These are phyloP conservation scores for Rhodotorula sp. DNA, from an alignment of 1,284 basidiomycete genomes.

Conservation along the genomic window DNA sequence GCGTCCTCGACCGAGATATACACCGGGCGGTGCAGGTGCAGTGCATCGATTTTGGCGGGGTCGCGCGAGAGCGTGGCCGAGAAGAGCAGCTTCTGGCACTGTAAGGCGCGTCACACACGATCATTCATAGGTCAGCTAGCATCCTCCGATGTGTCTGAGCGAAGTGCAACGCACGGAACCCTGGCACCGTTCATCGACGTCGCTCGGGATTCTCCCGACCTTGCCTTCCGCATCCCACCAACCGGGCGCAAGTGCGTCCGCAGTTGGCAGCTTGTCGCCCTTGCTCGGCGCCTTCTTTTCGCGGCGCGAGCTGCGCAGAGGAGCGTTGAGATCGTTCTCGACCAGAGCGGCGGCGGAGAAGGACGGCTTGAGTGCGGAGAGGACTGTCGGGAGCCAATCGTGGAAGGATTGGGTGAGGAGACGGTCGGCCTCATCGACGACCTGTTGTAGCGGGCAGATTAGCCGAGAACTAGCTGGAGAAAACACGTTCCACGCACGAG, in stretches of 20 bases:
- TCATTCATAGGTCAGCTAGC: neutral
- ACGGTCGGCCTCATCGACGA: slow-evolving; percentile 97
- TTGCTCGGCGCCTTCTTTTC: neutral
- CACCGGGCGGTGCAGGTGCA: slow-evolving; percentile 76
- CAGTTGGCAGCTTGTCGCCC: neutral
- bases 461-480: neutral
- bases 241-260: slow-evolving; percentile 30
- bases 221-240: slow-evolving; percentile 37
- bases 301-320: too few species aligned
- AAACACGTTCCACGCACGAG: slow-evolving; percentile 58
- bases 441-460: slow-evolving; percentile 54
- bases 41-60: slow-evolving; percentile 82
- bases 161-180: slow-evolving; percentile 16
- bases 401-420: slow-evolving; percentile 93
- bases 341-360: neutral
- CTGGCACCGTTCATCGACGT: slow-evolving; percentile 20
- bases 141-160: neutral
- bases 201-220: slow-evolving; percentile 19
- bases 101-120: slow-evolving; percentile 50
- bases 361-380: slow-evolving; percentile 65
- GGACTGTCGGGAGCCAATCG: slow-evolving; percentile 83
- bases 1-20: slow-evolving; percentile 80
- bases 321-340: neutral
- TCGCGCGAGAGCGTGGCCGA: slow-evolving; percentile 94
- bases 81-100: slow-evolving; percentile 94